Evolutionary conservation across 176 grass and related monocot genomes (phyloP).

Genomic region (Carex myosuroides): DNA sequence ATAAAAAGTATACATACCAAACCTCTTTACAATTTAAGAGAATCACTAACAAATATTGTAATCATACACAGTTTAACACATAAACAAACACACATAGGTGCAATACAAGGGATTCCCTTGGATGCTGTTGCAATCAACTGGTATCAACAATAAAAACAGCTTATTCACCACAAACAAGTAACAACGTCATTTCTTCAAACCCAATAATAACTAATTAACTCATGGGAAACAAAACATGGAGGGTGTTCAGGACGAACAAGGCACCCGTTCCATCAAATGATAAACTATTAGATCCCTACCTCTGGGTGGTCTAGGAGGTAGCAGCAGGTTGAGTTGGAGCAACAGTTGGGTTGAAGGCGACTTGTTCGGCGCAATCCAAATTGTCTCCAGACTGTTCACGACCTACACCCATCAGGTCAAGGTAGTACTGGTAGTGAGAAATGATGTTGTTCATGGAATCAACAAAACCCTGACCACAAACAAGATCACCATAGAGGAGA

Average conservation of each 20-base stretch:
- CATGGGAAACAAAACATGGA: not conserved
- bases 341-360: conserved; percentile 58
- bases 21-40: conserved; percentile 10
- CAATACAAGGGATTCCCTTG: conserved; percentile 13
- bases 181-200: conserved; percentile 12
- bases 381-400: conserved; percentile 48
- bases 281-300: conserved; percentile 8
- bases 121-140: not conserved
- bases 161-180: conserved; percentile 20
- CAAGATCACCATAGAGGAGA: conserved; percentile 56
- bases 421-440: conserved; percentile 76
- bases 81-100: not conserved
- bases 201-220: conserved; percentile 1
- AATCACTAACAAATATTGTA: conserved; percentile 14
- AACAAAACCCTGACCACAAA: conserved; percentile 52
- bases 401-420: conserved; percentile 70
- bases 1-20: conserved; percentile 4
- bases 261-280: not conserved
- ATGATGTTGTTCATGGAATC: conserved; percentile 60
- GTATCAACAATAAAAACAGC: conserved; percentile 9
- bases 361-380: conserved; percentile 69
- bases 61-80: not conserved
- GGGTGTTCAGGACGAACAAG: not conserved
- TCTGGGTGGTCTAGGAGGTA: conserved; percentile 4
- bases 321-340: not conserved